A percentile compares a stretch with the other conserved stretches of the same genome.
Conservation (phyloP, 2,329 filamentous ascomycete genomes). For the Hirsutella minnesotensis region DNA sequence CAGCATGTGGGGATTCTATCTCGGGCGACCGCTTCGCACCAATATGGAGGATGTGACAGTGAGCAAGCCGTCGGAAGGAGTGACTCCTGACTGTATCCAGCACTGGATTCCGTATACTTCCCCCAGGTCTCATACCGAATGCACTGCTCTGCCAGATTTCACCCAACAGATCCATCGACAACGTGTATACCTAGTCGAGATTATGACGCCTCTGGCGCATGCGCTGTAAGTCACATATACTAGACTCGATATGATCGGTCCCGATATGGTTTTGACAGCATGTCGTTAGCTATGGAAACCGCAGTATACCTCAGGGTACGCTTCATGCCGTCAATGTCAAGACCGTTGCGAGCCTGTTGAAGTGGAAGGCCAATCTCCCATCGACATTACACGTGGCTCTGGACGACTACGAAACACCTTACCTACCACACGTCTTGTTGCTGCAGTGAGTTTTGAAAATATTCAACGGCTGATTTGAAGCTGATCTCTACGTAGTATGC, state of each 20-base stretch:
- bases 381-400: constrained; percentile 9
- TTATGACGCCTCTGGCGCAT: constrained; percentile 12
- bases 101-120: no score
- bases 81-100: constrained; percentile 2
- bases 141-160: constrained; percentile 5
- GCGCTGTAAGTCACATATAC: constrained; percentile 14
- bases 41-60: constrained; percentile 15
- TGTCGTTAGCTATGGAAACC: constrained; percentile 10
- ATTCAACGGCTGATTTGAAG: no score
- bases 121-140: no score
- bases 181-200: constrained; percentile 9
- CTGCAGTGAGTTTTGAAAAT: constrained; percentile 8
- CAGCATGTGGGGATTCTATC: constrained; percentile 15
- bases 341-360: constrained; percentile 8
- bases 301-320: constrained; percentile 3
- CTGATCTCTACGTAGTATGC: constrained; percentile 10
- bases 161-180: constrained; percentile 8
- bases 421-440: constrained; percentile 13
- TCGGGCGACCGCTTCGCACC: constrained; percentile 14
- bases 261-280: no score
- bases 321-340: constrained; percentile 10
- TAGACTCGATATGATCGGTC: no score
- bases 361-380: constrained; percentile 11
- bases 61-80: constrained; percentile 8
- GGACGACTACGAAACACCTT: constrained; percentile 5